These are phyloP conservation scores for Phellinidium pouzarii DNA, from an alignment of 1,284 basidiomycete species.

Conservation along the genomic window DNA sequence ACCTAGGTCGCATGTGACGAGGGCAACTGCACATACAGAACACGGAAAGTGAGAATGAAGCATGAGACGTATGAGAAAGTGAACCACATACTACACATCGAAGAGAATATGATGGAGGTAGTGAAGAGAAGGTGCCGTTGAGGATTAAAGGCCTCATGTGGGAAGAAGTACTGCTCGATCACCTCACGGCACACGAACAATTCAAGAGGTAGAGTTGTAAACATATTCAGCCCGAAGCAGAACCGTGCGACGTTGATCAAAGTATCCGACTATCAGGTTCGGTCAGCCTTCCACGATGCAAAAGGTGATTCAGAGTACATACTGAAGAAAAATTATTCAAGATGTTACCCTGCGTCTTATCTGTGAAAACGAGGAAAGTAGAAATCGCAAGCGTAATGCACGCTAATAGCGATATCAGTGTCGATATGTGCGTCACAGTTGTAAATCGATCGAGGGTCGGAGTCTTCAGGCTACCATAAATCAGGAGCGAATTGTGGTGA, in stretches of 20 bases:
- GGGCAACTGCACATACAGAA: slow-evolving; percentile 51
- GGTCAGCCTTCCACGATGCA: background rate
- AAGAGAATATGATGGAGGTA: slow-evolving; percentile 72
- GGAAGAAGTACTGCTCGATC: slow-evolving; percentile 90
- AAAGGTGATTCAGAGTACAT: slow-evolving; percentile 21
- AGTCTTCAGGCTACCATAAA: slow-evolving; percentile 89
- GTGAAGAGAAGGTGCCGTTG: slow-evolving; percentile 91
- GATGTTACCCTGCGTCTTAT: slow-evolving; percentile 92
- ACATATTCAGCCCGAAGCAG: slow-evolving; percentile 97
- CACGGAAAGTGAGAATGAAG: slow-evolving; percentile 7
- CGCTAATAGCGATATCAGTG: slow-evolving; percentile 71
- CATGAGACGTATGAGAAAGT: background rate
- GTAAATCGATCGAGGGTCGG: slow-evolving; percentile 95
- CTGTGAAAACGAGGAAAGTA: slow-evolving; percentile 89
- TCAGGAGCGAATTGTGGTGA: slow-evolving; percentile 89
- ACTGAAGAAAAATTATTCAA: slow-evolving; percentile 86
- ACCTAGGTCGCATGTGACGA: slow-evolving; percentile 94
- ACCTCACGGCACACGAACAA: slow-evolving; percentile 95
- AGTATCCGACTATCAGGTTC: slow-evolving; percentile 53
- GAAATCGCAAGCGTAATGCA: slow-evolving; percentile 86
- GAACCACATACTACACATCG: slow-evolving; percentile 68
- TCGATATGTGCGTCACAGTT: slow-evolving; percentile 89
- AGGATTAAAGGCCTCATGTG: slow-evolving; percentile 71
- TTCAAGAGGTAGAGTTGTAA: slow-evolving; percentile 90
- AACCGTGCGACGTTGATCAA: slow-evolving; percentile 92